Conservation (phyloP, 2,329 filamentous ascomycete genomes). For the Diaporthe sp. region DNA sequence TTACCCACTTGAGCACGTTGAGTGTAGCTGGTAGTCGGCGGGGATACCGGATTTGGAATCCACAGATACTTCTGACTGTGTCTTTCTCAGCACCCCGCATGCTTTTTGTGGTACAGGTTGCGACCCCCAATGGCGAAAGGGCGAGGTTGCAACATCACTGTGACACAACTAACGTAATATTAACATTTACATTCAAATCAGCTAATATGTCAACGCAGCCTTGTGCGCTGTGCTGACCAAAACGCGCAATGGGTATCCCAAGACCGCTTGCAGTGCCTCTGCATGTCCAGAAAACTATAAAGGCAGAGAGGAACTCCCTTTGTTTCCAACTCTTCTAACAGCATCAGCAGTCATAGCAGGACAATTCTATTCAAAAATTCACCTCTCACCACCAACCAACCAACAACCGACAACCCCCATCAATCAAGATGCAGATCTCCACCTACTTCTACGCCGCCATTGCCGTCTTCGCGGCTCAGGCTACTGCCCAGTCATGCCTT, state of each 20-base stretch:
- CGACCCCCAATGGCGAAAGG: neutral
- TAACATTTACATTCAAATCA: neutral
- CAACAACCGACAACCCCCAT: neutral
- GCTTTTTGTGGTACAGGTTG: neutral
- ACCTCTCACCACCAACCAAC: neutral
- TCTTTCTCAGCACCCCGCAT: slow-evolving; percentile 8
- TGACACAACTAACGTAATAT: neutral
- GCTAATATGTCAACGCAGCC: neutral
- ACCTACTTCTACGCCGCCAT: slow-evolving; percentile 16
- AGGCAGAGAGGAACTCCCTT: slow-evolving; percentile 1
- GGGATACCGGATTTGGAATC: neutral
- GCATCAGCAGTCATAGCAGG: neutral
- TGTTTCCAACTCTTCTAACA: neutral
- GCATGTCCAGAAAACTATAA: slow-evolving; percentile 5
- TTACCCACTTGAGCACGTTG: neutral
- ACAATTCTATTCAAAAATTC: neutral
- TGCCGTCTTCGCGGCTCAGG: slow-evolving; percentile 15
- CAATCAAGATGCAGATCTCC: slow-evolving; percentile 19
- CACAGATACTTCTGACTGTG: slow-evolving; percentile 5
- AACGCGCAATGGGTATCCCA: neutral
- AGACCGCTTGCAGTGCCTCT: neutral
- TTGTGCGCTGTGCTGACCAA: neutral
- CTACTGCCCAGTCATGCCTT: slow-evolving; percentile 6
- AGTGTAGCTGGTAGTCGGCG: neutral
- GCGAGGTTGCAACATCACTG: slow-evolving; percentile 1